phyloP scores from a whole-genome alignment of 179 eudicot genomes.

The Nepenthes alata region DNA sequence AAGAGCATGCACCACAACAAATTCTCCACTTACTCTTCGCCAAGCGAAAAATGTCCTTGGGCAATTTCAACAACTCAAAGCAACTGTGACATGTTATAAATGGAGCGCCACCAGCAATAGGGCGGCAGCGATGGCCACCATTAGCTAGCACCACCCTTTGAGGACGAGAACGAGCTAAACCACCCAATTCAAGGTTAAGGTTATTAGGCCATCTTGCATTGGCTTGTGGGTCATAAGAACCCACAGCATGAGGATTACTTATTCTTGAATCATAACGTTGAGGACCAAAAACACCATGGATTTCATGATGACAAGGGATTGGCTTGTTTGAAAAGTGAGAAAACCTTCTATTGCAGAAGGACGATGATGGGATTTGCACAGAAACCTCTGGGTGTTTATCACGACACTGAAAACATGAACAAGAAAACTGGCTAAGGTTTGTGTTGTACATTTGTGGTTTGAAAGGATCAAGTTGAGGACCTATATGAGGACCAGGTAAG shows the following conservation, averaged over 20 bases:
- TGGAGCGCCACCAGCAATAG: constrained; percentile 81
- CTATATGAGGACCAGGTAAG: constrained; percentile 19
- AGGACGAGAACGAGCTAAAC: constrained; percentile 34
- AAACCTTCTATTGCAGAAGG: constrained; percentile 30
- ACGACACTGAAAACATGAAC: constrained; percentile 58
- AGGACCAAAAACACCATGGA: constrained; percentile 19
- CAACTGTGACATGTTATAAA: constrained; percentile 71
- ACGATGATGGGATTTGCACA: constrained; percentile 24
- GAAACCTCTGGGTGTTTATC: constrained; percentile 25
- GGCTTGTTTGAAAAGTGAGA: constrained; percentile 29
- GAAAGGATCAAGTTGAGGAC: constrained; percentile 28
- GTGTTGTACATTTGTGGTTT: constrained; percentile 19
- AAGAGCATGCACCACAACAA: constrained; percentile 67
- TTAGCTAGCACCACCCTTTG: constrained; percentile 34
- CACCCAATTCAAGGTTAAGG: constrained; percentile 28
- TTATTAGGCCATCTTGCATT: constrained; percentile 45
- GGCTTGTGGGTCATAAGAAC: constrained; percentile 27
- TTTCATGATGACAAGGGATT: constrained; percentile 26
- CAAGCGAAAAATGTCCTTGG: constrained; percentile 27
- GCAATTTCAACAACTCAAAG: constrained; percentile 61
- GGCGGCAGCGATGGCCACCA: constrained; percentile 34
- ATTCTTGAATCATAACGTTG: constrained; percentile 24
- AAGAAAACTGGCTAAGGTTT: constrained; percentile 38
- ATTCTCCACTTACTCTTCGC: constrained; percentile 45
- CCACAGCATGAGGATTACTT: constrained; percentile 17